Percentiles rank a stretch among this genome's conserved stretches.
phyloP scores from a whole-genome alignment of 805 yeast species.

The Sugiyamaella boreocaroliniensis region DNA sequence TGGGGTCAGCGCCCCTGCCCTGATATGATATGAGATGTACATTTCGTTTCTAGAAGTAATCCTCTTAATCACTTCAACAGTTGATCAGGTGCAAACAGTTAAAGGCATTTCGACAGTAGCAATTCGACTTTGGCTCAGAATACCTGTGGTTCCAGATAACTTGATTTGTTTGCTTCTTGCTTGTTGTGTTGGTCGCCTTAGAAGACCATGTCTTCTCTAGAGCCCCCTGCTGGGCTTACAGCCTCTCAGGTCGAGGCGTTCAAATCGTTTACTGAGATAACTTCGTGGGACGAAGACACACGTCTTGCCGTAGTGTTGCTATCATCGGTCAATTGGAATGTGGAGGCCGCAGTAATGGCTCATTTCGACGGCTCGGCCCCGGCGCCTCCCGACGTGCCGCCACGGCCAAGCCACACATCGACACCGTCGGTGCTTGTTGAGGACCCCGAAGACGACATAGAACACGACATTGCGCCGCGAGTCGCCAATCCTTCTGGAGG shows the following conservation, averaged over 20 bases:
- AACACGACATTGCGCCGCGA: constrained; percentile 28
- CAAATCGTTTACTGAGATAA: constrained; percentile 28
- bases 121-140: too few species aligned
- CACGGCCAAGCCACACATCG: background rate
- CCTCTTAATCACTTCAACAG: background rate
- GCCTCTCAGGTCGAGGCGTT: constrained; percentile 16
- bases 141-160: too few species aligned
- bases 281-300: constrained; percentile 28
- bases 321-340: constrained; percentile 34
- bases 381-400: background rate
- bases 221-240: background rate
- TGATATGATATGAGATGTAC: background rate
- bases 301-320: constrained; percentile 27
- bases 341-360: constrained; percentile 28
- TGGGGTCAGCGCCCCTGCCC: background rate
- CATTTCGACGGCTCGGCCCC: constrained; percentile 16
- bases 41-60: background rate
- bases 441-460: constrained; percentile 20
- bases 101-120: too few species aligned
- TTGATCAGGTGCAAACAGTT: background rate
- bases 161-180: too few species aligned
- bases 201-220: background rate
- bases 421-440: constrained; percentile 26
- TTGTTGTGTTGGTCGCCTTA: background rate
- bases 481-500: constrained; percentile 5